Evolutionary conservation across 129 eudicot genomes (phyloP), one percentile per base, ranked within the genome.

Genomic region (Saussurea involucrata): DNA sequence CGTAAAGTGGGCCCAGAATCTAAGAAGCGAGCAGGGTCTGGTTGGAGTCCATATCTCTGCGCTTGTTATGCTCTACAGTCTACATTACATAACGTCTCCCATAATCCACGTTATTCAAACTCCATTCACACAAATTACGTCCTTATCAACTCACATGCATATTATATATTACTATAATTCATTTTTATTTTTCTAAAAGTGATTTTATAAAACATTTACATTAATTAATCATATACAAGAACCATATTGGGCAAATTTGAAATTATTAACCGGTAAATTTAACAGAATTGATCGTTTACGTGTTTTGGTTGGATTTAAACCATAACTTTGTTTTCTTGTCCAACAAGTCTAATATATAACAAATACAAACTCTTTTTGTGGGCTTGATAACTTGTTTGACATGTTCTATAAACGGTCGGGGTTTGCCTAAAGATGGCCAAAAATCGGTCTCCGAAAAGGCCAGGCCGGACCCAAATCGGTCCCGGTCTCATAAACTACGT

Each of bases 1-100:
- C 84, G 84, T 73, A 27, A 73, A 73, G 84, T 33, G 79, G 84
- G 71, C 75, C 79, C 79, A 55, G 79, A 57, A 80, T 73, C 69
- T 73, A 34, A 66, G 49, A 57, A 73, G 44, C 46, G 60, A 24
- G 67, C 67, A 25, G 28, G 78, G 68, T 80, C 78, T 53, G 29
- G 7, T 63, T 24, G 15, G 6, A 17, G 78, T 72, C 78, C 63
- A 71, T 71, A 5, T 78, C 76, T 69, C 82, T 76, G 76, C 82
- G 82, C 70, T 27, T 70, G 46, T 40, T 78, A 36, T 63, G 82
- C 76, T 70, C 20, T 58, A 69, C 9, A 77, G n/a, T n/a, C n/a
- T n/a, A n/a, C n/a, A n/a, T n/a, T n/a, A n/a, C n/a, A 53, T 24
- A 68, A 58, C 61, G 18, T 25, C 9, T 68, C 15, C 72, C 5